phyloP scores from a whole-genome alignment of 345 rosid genomes.

The Dipteronia sinensis region DNA sequence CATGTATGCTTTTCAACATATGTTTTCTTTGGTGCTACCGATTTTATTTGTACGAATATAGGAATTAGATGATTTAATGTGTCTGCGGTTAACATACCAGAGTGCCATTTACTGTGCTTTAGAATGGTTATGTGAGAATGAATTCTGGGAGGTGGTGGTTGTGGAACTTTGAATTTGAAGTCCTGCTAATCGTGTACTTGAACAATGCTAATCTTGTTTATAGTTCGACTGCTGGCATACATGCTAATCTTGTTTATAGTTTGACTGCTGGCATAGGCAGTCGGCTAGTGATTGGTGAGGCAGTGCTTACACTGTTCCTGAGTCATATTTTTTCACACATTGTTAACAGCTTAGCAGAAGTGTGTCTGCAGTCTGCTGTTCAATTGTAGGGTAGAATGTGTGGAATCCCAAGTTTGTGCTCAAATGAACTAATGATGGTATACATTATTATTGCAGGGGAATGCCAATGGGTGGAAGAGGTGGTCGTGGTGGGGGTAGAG shows the following conservation, averaged over 20 bases:
- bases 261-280: background rate
- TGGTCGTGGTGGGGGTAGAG: slow-evolving; percentile 45
- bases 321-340: background rate
- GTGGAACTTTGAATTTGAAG: background rate
- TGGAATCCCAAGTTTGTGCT: background rate
- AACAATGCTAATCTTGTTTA: background rate
- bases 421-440: background rate
- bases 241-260: background rate
- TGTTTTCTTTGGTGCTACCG: background rate
- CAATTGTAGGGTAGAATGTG: background rate
- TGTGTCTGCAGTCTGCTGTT: background rate
- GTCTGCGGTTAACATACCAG: background rate
- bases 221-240: background rate
- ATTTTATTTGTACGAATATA: background rate
- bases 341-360: background rate
- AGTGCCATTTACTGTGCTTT: background rate
- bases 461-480: slow-evolving; percentile 41
- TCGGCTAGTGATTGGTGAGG: background rate
- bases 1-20: background rate
- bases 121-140: background rate
- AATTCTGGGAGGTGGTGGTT: background rate
- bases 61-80: background rate
- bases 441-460: slow-evolving; percentile 44
- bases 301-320: background rate
- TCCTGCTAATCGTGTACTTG: background rate